phyloP scores from a whole-genome alignment of 1,284 basidiomycete genomes.

The Moesziomyces sp. region DNA sequence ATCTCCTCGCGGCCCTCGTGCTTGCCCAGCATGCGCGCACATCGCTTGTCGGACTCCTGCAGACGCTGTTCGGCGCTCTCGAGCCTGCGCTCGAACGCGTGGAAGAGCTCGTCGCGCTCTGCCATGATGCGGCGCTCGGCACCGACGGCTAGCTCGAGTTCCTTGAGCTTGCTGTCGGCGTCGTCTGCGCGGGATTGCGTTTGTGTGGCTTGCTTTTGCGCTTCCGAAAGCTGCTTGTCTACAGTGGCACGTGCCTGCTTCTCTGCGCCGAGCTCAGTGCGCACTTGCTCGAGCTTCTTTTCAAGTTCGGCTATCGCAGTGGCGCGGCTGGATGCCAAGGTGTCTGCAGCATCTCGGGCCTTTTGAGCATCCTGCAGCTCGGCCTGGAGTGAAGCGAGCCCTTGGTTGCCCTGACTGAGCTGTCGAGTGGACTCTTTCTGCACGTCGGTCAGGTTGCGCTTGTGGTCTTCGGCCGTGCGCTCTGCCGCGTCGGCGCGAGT shows the following conservation, averaged over 20 bases:
- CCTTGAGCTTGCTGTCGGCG: slow-evolving; percentile 27
- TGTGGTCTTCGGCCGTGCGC: slow-evolving; percentile 17
- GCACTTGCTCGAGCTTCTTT: slow-evolving; percentile 12
- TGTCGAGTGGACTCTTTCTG: slow-evolving; percentile 10
- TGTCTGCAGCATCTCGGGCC: slow-evolving; percentile 1
- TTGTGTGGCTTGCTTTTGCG: slow-evolving; percentile 6
- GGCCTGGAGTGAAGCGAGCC: slow-evolving; percentile 18
- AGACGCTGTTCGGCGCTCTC: slow-evolving; percentile 59
- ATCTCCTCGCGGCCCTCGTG: slow-evolving; percentile 66
- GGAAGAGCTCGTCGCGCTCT: slow-evolving; percentile 55
- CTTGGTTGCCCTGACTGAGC: slow-evolving; percentile 11
- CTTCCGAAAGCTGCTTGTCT: slow-evolving; percentile 4
- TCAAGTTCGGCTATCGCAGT: slow-evolving; percentile 19
- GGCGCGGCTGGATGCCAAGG: slow-evolving; percentile 15
- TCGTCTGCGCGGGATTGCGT: slow-evolving; percentile 10
- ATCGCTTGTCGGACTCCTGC: slow-evolving; percentile 61
- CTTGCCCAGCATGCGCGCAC: slow-evolving; percentile 64
- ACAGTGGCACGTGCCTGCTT: slow-evolving; percentile 1
- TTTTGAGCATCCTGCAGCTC: slow-evolving; percentile 9
- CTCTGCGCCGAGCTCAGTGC: slow-evolving; percentile 9
- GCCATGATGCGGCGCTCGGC: slow-evolving; percentile 57
- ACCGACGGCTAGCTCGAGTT: slow-evolving; percentile 52
- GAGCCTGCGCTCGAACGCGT: slow-evolving; percentile 54
- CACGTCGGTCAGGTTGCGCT: slow-evolving; percentile 13
- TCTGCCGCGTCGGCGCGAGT: slow-evolving; percentile 29